phyloP scores from a whole-genome alignment of 2,329 filamentous ascomycete species.

The Penicillium sp. region DNA sequence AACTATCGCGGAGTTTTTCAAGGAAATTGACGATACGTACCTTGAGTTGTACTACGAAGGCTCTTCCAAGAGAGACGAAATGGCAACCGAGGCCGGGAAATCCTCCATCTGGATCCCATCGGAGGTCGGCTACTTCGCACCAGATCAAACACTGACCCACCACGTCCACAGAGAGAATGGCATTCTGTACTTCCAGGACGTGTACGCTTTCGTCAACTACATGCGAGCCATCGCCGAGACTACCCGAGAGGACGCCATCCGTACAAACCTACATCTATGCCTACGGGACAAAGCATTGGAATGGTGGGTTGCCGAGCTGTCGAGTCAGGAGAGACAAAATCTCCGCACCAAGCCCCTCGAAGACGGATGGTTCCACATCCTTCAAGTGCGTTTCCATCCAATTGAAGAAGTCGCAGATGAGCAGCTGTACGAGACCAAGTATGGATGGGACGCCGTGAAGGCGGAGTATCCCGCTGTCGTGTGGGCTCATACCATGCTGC shows the following conservation, averaged over 20 bases:
- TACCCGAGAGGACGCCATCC: background rate
- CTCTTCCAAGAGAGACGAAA: background rate
- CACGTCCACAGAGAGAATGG: background rate
- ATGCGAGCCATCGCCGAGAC: background rate
- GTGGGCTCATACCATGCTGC: slow-evolving; percentile 3
- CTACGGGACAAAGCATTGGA: background rate
- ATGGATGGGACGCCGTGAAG: background rate
- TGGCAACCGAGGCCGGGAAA: background rate
- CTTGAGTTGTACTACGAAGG: background rate
- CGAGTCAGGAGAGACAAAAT: background rate
- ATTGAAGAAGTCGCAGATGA: background rate
- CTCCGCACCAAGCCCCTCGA: background rate
- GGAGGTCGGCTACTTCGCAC: background rate
- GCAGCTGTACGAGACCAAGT: background rate
- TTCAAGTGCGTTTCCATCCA: background rate
- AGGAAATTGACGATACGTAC: background rate
- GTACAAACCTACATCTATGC: background rate
- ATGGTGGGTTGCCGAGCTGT: slow-evolving; percentile 1
- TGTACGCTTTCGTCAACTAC: background rate
- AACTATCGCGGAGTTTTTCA: background rate
- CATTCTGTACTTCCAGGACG: background rate
- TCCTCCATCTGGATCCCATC: background rate
- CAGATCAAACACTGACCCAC: background rate
- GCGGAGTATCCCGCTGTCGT: background rate
- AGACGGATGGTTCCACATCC: background rate